These are phyloP conservation scores for Fusarium illudens DNA, from an alignment of 2,329 filamentous ascomycete species.

Conservation along the genomic window DNA sequence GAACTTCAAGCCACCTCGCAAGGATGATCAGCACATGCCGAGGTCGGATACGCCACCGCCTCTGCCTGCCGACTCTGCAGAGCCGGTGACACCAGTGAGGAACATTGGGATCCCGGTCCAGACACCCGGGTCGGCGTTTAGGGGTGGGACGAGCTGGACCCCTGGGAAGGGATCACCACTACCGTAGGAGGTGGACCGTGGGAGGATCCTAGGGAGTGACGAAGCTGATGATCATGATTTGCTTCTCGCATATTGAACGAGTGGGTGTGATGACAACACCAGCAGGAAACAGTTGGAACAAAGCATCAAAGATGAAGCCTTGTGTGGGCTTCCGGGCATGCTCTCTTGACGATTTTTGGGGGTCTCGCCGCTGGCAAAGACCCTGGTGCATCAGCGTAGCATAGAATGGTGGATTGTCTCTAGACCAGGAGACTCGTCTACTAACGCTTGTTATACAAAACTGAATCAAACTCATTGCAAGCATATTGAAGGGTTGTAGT, in stretches of 20 bases:
- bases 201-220: background rate
- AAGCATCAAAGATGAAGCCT: background rate
- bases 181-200: conserved; percentile 29
- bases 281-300: background rate
- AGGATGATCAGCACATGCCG: conserved; percentile 54
- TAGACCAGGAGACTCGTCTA: background rate
- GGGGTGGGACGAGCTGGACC: conserved; percentile 53
- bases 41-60: conserved; percentile 66
- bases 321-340: too few species aligned
- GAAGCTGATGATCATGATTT: background rate
- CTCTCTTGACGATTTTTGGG: too few species aligned
- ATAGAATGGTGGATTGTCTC: background rate
- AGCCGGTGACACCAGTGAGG: conserved; percentile 58
- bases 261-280: background rate
- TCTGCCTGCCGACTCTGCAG: conserved; percentile 49
- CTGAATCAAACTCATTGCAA: background rate
- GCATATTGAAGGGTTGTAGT: background rate
- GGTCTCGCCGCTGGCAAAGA: too few species aligned
- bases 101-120: conserved; percentile 48
- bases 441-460: background rate
- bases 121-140: conserved; percentile 50
- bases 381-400: background rate
- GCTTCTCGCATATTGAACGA: background rate
- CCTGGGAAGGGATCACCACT: conserved; percentile 56
- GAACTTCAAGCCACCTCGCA: conserved; percentile 61